Evolutionary conservation across 805 yeast genomes (phyloP), one percentile per base, ranked within the genome.

Genomic region (Ascoidea asiatica): DNA sequence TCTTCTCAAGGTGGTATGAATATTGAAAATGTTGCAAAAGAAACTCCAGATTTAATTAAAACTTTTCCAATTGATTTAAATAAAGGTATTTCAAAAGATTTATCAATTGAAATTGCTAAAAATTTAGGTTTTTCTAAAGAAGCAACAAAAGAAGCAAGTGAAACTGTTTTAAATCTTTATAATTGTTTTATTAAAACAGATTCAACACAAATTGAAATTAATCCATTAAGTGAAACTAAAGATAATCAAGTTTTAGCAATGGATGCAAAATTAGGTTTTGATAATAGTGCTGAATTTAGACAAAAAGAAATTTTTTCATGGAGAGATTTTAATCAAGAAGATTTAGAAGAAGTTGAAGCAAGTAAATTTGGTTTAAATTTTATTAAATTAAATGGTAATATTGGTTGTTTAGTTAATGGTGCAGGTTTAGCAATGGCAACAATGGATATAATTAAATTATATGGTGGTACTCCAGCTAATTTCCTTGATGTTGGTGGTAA

Each of bases 341-440:
- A 92, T 67, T 89, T 96, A 43, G 92, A 90, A 67, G 98, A 90
- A 70, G 87, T 87, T 55, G 81, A 76, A 65, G 99, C 98, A 51
- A 72, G 92, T 58, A 69, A 86, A 65, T 82, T 78, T 60, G 92
- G 88, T 58, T 77, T 92, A 60, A 92, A 92, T 73, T 92, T 90
- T 67, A 94, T 92, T 72, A 92, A 92, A 73, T 80, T 92, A 62
- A 94, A 90, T 62, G 99, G 99, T 68, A 86, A 88, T 75, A 90
- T 92, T 61, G 99, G 98, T 58, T 90, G 96, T 73, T 75, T 92
- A 51, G 99, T 92, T 64, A 92, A 92, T 68, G 99, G 99, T 73
- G 99, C 99, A 48, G 99, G 99, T 67, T 77, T 92, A 63, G 99
- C 99, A 59, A 92, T 92, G 99, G 99, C 99, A 57, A 92, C 99